Base-by-base conservation (phyloP, 2,329 filamentous ascomycete species). In the Fusarium burgessii region DNA sequence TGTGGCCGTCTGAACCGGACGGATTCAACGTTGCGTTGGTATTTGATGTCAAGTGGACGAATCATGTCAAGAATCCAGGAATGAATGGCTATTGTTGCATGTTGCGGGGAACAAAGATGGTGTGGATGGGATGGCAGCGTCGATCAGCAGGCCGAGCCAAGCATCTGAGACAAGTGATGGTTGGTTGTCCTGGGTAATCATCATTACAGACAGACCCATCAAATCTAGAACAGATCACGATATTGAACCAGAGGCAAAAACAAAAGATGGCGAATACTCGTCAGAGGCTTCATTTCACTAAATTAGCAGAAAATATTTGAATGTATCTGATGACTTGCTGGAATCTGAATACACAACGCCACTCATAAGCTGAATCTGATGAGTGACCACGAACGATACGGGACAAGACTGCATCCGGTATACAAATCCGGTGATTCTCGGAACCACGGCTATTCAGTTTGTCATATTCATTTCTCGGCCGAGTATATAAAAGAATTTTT, bases 11-110 rank as follows among this genome's bases (percentile, higher is more conserved):
- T 63, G 27, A 50, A 51, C 58, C 63, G 51, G 35, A 49, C 36
- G 55, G 58, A 66, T 66, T 66, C 56, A 68, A 68, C 65, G 65
- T 68, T 68, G 62, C 62, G 20, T 56, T 47, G 32, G 23, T n/a
- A 36, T 51, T 25, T 15, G 27, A 15, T 25, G 29, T 15, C 9
- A 15, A 62, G 17, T 46, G 15, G 62, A 54, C 64, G 49, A 42
- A 56, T 61, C 49, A 61, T n/a, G 29, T 5, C 6, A 8, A 25
- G 36, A 3, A 33, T 35, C 38, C 38, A 9, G 46, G 25, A 42
- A 45, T 42, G 35, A 50, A 56, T 43, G 41, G 42, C 23, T 45
- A 38, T 45, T 52, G 52, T 56, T 55, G 52, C 58, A 47, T 49
- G 41, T 45, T 58, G 62, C 58, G 68, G 68, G 68, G 50, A 56